phyloP scores from a whole-genome alignment of 306 rosid species.

The Parietaria judaica region DNA sequence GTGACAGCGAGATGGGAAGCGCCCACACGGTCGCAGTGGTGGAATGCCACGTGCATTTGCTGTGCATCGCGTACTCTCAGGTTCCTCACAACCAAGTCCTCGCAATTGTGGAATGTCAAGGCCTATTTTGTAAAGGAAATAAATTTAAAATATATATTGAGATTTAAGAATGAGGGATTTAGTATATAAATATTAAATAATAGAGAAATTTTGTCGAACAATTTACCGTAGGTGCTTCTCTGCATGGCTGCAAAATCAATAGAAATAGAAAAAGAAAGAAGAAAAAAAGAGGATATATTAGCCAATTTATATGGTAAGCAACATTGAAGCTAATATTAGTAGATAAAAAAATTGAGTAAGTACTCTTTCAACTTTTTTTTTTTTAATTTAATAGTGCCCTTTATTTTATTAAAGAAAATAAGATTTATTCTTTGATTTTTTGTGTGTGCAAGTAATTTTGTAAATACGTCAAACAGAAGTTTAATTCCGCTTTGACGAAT shows the following conservation, averaged over 20 bases:
- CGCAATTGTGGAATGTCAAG: constrained; percentile 37
- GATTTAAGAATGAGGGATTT: too few species aligned
- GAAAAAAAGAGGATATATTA: neutral
- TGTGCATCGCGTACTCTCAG: constrained; percentile 42
- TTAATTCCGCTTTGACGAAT: too few species aligned
- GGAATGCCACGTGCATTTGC: constrained; percentile 49
- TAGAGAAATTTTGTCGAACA: neutral
- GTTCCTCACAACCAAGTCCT: constrained; percentile 34
- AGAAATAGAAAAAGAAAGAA: neutral
- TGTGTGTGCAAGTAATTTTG: too few species aligned
- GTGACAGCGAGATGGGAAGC: constrained; percentile 35
- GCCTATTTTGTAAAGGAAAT: constrained; percentile 21
- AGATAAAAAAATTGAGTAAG: too few species aligned
- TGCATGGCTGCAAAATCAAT: neutral
- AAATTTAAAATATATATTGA: too few species aligned
- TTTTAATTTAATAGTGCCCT: too few species aligned
- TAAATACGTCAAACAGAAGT: too few species aligned
- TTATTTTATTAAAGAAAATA: too few species aligned
- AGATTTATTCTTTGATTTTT: too few species aligned
- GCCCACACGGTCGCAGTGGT: constrained; percentile 29
- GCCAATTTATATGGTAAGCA: too few species aligned
- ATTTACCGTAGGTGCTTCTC: neutral
- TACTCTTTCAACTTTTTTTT: too few species aligned
- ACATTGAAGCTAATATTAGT: neutral
- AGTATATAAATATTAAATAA: neutral